Evolutionary conservation across 192 early-diverging fungal species (phyloP).

Genomic region (Gaertneriomyces sp.): DNA sequence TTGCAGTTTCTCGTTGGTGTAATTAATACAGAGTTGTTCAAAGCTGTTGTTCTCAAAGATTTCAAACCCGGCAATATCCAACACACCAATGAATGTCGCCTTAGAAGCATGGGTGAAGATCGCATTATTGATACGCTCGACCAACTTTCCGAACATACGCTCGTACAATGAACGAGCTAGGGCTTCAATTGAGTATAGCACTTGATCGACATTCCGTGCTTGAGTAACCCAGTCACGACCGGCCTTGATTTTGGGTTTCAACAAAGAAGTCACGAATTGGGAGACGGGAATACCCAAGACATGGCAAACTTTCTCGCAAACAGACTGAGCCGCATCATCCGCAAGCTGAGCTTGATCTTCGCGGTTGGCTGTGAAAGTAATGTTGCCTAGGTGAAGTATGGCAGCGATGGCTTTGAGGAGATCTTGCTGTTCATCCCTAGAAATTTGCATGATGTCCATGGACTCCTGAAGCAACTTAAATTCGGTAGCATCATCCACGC

Average conservation of each 20-base stretch:
- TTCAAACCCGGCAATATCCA: slow-evolving; percentile 99
- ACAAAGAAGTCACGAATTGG: slow-evolving; percentile 80
- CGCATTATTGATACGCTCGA: slow-evolving; percentile 79
- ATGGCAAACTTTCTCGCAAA: slow-evolving; percentile 89
- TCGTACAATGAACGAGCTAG: slow-evolving; percentile 90
- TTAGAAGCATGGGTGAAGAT: slow-evolving; percentile 63
- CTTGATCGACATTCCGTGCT: slow-evolving; percentile 80
- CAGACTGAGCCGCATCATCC: slow-evolving; percentile 58
- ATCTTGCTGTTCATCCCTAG: slow-evolving; percentile 69
- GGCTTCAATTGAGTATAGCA: slow-evolving; percentile 84
- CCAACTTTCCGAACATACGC: slow-evolving; percentile 88
- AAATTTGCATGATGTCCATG: slow-evolving; percentile 79
- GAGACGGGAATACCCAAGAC: slow-evolving; percentile 84
- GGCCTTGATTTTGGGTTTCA: slow-evolving; percentile 89
- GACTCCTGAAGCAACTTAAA: slow-evolving; percentile 74
- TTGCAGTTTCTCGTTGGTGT: slow-evolving; percentile 97
- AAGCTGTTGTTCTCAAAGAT: slow-evolving; percentile 98
- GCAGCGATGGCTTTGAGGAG: slow-evolving; percentile 81
- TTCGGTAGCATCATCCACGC: slow-evolving; percentile 85
- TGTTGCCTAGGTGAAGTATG: slow-evolving; percentile 92
- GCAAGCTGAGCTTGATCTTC: slow-evolving; percentile 84
- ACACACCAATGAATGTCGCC: slow-evolving; percentile 86
- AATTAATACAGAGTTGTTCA: slow-evolving; percentile 99
- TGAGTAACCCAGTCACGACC: slow-evolving; percentile 95
- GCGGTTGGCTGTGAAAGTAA: slow-evolving; percentile 70